A percentile compares a stretch with the other conserved stretches of the same genome.
Evolutionary conservation across 345 rosid genomes (phyloP).

Genomic region (Syzygium grande): DNA sequence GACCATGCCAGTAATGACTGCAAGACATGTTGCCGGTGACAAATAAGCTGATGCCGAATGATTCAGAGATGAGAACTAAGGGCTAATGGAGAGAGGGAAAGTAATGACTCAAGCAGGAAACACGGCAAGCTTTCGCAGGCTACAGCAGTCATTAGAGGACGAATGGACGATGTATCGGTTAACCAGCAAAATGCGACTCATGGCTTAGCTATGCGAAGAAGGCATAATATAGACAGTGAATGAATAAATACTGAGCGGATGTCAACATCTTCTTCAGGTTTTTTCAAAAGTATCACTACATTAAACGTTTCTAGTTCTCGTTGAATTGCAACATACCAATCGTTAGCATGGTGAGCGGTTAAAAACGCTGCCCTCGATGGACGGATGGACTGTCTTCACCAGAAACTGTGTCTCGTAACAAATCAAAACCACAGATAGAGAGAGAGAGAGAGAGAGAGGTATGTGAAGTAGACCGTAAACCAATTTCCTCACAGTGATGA

Average conservation of each 20-base stretch:
- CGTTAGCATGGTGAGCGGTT: neutral
- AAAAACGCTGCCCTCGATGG: neutral
- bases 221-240: neutral
- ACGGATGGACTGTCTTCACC: neutral
- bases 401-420: slow-evolving; percentile 27
- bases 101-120: neutral
- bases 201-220: neutral
- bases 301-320: neutral
- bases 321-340: neutral
- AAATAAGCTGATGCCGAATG: neutral
- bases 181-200: neutral
- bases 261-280: neutral
- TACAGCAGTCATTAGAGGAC: neutral
- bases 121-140: neutral
- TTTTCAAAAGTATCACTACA: neutral
- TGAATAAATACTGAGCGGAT: too few relatives aligned
- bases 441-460: neutral
- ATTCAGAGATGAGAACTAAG: neutral
- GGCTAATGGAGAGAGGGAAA: neutral
- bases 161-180: neutral
- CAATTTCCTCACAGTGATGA: too few relatives aligned
- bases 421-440: slow-evolving; percentile 44
- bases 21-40: slow-evolving; percentile 4
- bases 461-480: neutral
- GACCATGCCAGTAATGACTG: neutral